These are phyloP conservation scores for Diddensiella caesifluorescens DNA, from an alignment of 805 yeast genomes.

Conservation along the genomic window DNA sequence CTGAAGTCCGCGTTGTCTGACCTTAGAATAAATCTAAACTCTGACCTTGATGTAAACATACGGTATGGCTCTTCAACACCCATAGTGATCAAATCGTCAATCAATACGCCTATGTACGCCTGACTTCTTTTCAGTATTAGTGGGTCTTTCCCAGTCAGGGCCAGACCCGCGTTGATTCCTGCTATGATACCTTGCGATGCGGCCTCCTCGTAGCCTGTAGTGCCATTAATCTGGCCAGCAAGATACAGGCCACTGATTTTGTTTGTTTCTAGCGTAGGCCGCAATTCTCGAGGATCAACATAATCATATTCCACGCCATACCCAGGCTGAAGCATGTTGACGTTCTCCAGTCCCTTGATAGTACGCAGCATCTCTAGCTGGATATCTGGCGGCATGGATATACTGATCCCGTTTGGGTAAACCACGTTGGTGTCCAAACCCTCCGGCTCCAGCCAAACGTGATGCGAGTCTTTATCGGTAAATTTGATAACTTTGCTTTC, in stretches of 20 bases:
- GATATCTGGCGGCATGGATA: constrained; percentile 93
- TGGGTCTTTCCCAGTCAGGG: constrained; percentile 36
- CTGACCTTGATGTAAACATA: constrained; percentile 96
- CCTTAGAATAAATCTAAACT: constrained; percentile 82
- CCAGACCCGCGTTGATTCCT: constrained; percentile 88
- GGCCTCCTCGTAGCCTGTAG: constrained; percentile 99
- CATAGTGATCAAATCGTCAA: constrained; percentile 89
- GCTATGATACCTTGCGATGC: constrained; percentile 96
- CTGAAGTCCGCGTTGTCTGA: constrained; percentile 92
- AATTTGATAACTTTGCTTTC: constrained; percentile 85
- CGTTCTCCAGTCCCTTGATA: constrained; percentile 87
- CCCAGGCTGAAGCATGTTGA: constrained; percentile 87
- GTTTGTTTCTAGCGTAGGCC: constrained; percentile 75
- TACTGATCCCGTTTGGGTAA: constrained; percentile 94
- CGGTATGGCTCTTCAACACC: constrained; percentile 97
- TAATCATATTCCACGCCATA: constrained; percentile 99
- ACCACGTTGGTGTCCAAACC: constrained; percentile 82
- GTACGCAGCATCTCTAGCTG: constrained; percentile 68
- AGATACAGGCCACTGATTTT: constrained; percentile 68
- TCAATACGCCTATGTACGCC: constrained; percentile 86
- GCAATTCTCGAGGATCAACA: constrained; percentile 86
- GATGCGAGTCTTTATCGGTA: constrained; percentile 67
- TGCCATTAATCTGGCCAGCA: constrained; percentile 98
- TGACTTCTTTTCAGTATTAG: constrained; percentile 65
- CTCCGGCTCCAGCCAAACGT: constrained; percentile 95